Percentiles rank a stretch among this genome's conserved stretches.
These are phyloP conservation scores for Aureobasidium lini DNA, from an alignment of 2,329 filamentous ascomycete species.

Conservation along the genomic window DNA sequence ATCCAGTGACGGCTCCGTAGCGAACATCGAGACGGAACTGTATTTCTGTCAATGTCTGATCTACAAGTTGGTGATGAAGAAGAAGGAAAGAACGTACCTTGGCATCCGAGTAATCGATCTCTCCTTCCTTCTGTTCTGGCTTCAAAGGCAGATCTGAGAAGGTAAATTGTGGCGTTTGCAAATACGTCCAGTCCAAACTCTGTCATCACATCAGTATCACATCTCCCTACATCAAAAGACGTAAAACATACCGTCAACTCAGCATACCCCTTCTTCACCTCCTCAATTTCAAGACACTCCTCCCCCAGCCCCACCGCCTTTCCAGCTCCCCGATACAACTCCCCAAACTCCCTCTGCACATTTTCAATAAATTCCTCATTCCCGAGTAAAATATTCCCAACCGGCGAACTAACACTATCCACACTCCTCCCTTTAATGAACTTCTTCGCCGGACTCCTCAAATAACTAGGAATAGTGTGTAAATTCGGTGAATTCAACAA, in stretches of 20 bases:
- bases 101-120: constrained; percentile 1
- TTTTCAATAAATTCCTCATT: constrained; percentile 36
- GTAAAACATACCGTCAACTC: constrained; percentile 50
- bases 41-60: not conserved
- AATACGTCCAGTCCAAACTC: constrained; percentile 69
- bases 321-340: constrained; percentile 50
- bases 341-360: constrained; percentile 52
- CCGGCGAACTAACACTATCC: constrained; percentile 79
- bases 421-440: constrained; percentile 79
- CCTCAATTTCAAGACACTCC: constrained; percentile 44
- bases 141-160: constrained; percentile 34
- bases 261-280: constrained; percentile 54
- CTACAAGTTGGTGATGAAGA: not conserved
- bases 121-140: not conserved
- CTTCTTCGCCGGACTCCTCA: constrained; percentile 69
- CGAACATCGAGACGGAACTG: constrained; percentile 31
- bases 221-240: not conserved
- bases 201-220: constrained; percentile 22
- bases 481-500: constrained; percentile 73
- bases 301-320: constrained; percentile 34
- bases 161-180: constrained; percentile 77
- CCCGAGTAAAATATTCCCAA: constrained; percentile 65
- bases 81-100: not conserved
- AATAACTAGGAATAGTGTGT: constrained; percentile 56
- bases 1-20: constrained; percentile 50